Evolutionary conservation across 2,329 filamentous ascomycete species (phyloP).

Genomic region (Helotiales sp.): DNA sequence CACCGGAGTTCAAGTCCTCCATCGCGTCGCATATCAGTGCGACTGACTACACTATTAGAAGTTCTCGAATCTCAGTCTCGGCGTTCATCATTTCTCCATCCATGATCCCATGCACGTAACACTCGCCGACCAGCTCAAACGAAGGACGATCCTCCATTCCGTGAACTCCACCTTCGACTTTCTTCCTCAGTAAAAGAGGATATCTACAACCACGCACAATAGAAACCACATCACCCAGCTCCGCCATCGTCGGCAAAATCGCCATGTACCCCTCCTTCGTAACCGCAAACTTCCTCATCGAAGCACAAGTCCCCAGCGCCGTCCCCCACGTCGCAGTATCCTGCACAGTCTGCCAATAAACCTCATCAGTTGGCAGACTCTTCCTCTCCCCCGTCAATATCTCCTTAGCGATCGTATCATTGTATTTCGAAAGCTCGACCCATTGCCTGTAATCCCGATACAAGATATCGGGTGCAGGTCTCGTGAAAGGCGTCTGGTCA

Average conservation of each 20-base stretch:
- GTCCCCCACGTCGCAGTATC: background rate
- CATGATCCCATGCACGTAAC: background rate
- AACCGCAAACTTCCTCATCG: background rate
- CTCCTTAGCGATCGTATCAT: background rate
- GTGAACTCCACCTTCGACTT: background rate
- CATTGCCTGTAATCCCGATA: background rate
- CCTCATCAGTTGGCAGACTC: background rate
- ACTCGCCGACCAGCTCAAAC: background rate
- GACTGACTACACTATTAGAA: background rate
- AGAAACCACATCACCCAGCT: background rate
- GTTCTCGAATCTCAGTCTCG: background rate
- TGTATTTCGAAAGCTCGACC: background rate
- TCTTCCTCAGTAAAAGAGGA: background rate
- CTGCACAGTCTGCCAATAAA: background rate
- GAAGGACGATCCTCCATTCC: background rate
- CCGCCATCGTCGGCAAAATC: background rate
- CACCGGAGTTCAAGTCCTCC: no score
- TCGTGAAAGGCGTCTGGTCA: background rate
- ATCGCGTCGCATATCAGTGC: no score
- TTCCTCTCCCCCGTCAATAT: background rate
- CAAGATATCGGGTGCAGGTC: background rate
- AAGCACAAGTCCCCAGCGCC: background rate
- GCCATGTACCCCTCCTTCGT: background rate
- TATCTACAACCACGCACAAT: background rate
- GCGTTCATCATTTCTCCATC: background rate